Evolutionary conservation across 108 stramenopile genomes (phyloP), one percentile per base, ranked within the genome.

Genomic region (Pseudonitzschia multistriata): DNA sequence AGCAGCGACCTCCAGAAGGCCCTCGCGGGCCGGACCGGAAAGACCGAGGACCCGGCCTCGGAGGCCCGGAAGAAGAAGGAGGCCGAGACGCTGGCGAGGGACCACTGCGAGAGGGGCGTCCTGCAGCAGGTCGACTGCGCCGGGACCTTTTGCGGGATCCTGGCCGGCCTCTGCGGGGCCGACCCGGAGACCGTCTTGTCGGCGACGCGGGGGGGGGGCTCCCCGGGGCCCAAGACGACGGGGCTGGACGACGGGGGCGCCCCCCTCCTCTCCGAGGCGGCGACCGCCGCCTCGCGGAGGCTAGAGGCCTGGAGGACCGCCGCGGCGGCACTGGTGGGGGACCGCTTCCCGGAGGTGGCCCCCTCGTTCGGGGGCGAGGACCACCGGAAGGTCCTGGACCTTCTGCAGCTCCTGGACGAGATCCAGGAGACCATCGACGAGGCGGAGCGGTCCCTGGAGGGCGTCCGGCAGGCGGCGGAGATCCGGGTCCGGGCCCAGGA

Each of bases 391-490:
- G 48, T 79, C 4, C 5, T 45, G 7, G 83, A 83, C 28, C 33
- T 82, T n/a, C 60, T 59, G 24, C 86, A 89, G 62, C 66, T 89
- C 47, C 55, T 94, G 56, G 87, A 91, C 73, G 90, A 94, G 66
- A 88, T 94, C 49, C 93, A 91, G 77, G 93, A 94, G 71, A 87
- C 87, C 13, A 78, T 94, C 30, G 85, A 94, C 69, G 74, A 85
- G 28, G 80, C 85, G 2, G 82, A 88, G 67, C 73, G 71, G 19
- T 66, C 85, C 0, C 83, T 86, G 49, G 62, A 79, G 55, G 92
- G 78, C 7, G 63, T 93, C 36, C 79, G 74, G 37, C 63, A 76
- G 49, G 77, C 89, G 28, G 53, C 78, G 31, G 71, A 74, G 29
- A 84, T 93, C 31, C 45, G 37, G 49, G 36, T 40, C 14, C 21